phyloP scores from a whole-genome alignment of 129 eudicot species.

The Centrapalus pauciflorus region DNA sequence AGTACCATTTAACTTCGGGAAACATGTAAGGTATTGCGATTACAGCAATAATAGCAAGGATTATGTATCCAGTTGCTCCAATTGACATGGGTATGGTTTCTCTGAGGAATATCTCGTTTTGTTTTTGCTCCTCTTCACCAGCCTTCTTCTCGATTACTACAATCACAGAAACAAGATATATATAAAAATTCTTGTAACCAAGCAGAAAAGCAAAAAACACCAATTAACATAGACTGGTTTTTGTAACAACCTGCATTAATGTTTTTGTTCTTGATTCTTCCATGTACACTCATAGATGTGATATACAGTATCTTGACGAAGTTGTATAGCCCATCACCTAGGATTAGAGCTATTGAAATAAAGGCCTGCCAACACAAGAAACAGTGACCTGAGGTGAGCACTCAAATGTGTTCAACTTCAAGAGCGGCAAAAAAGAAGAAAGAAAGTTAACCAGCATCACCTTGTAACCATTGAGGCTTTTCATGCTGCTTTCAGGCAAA shows the following conservation, averaged over 20 bases:
- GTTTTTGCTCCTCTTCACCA: constrained; percentile 23
- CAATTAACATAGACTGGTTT: not conserved
- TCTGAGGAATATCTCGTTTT: constrained; percentile 52
- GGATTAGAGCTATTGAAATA: constrained; percentile 64
- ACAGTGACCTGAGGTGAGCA: not conserved
- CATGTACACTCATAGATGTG: constrained; percentile 45
- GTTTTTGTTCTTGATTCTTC: constrained; percentile 37
- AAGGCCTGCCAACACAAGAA: constrained; percentile 56
- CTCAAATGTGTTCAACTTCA: constrained; percentile 2
- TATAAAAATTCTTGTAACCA: constrained; percentile 4
- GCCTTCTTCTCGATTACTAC: constrained; percentile 24
- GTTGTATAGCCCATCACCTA: constrained; percentile 85
- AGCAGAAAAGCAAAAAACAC: not conserved
- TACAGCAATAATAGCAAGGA: constrained; percentile 40
- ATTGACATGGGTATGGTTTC: constrained; percentile 69
- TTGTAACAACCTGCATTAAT: constrained; percentile 31
- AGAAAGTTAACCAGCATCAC: constrained; percentile 29
- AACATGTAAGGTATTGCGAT: constrained; percentile 58
- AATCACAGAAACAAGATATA: constrained; percentile 8
- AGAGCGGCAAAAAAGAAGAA: not conserved
- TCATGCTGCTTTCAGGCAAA: constrained; percentile 68
- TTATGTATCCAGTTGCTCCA: constrained; percentile 49
- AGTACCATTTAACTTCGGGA: constrained; percentile 83
- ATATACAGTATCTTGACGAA: constrained; percentile 50
- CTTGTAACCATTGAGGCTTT: constrained; percentile 83